These are phyloP conservation scores for Erythrobasidium hasegawianum DNA, from an alignment of 1,284 basidiomycete species.

Conservation along the genomic window DNA sequence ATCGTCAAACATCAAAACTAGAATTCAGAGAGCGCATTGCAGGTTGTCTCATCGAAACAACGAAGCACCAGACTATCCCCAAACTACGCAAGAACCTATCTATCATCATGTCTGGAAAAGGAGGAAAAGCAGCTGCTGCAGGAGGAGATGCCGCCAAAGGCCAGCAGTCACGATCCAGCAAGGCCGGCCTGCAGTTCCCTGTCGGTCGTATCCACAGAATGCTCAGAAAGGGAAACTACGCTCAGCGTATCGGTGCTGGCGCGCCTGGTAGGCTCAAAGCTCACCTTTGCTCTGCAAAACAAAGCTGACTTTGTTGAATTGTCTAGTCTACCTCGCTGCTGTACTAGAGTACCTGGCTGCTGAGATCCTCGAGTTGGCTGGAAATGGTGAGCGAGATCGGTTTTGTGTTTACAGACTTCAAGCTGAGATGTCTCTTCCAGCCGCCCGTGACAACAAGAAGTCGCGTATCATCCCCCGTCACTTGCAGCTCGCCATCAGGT, in stretches of 20 bases:
- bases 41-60: too few species aligned
- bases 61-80: not conserved
- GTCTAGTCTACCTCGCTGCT: slow-evolving; percentile 59
- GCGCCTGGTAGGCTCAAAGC: slow-evolving; percentile 21
- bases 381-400: slow-evolving; percentile 58
- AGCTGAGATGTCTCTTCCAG: slow-evolving; percentile 1
- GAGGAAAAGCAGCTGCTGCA: slow-evolving; percentile 32
- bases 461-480: slow-evolving; percentile 89
- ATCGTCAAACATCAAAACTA: too few species aligned
- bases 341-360: slow-evolving; percentile 79
- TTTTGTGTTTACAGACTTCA: not conserved
- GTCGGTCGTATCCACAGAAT: slow-evolving; percentile 85
- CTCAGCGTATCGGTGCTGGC: slow-evolving; percentile 35
- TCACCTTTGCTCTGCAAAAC: not conserved
- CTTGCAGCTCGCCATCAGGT: slow-evolving; percentile 77
- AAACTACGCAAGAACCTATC: not conserved
- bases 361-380: slow-evolving; percentile 82
- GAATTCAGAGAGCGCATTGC: too few species aligned
- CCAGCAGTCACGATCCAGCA: slow-evolving; percentile 65
- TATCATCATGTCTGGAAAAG: slow-evolving; percentile 33
- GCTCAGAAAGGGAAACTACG: slow-evolving; percentile 73
- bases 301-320: slow-evolving; percentile 10
- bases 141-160: slow-evolving; percentile 25
- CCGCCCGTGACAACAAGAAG: slow-evolving; percentile 67
- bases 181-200: slow-evolving; percentile 77